A percentile compares a stretch with the other conserved stretches of the same genome.
These are phyloP conservation scores for Exophiala viscosa DNA, from an alignment of 2,329 filamentous ascomycete genomes.

Conservation along the genomic window DNA sequence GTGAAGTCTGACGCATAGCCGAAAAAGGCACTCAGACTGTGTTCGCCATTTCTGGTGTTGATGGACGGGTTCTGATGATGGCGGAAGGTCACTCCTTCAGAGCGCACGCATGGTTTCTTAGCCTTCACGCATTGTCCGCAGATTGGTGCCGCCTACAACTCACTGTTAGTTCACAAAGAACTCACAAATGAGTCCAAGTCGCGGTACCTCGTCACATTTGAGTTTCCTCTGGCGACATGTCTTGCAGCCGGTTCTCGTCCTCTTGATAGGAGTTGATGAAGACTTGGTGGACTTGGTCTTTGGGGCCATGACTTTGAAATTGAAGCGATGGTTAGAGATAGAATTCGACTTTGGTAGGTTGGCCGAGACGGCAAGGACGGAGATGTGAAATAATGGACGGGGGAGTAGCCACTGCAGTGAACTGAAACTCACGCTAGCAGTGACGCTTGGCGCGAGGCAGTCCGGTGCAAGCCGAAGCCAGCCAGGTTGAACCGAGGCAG, in stretches of 20 bases:
- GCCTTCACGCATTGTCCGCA: conserved; percentile 28
- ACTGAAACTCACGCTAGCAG: too few species aligned
- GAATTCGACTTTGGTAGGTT: too few species aligned
- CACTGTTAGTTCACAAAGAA: conserved; percentile 1
- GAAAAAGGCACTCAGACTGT: conserved; percentile 16
- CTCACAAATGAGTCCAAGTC: conserved; percentile 1
- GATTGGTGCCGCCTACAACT: conserved; percentile 21
- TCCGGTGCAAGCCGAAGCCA: too few species aligned
- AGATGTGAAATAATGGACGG: too few species aligned
- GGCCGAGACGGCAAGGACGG: too few species aligned
- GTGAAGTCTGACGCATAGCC: conserved; percentile 21
- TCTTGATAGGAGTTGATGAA: conserved; percentile 12
- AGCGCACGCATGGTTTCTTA: conserved; percentile 21
- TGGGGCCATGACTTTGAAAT: conserved; percentile 4
- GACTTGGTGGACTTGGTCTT: conserved; percentile 6
- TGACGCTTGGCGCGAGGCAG: too few species aligned
- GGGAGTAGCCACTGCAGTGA: too few species aligned
- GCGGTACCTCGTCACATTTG: conserved; percentile 28
- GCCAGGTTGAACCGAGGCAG: too few species aligned
- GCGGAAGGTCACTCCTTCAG: conserved; percentile 58
- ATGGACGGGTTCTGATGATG: conserved; percentile 60
- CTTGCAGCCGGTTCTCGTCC: conserved; percentile 28
- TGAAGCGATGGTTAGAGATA: neutral
- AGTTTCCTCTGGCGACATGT: conserved; percentile 28
- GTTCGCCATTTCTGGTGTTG: conserved; percentile 11